phyloP scores from a whole-genome alignment of 2,329 filamentous ascomycete species.

The Venturia nashicola region DNA sequence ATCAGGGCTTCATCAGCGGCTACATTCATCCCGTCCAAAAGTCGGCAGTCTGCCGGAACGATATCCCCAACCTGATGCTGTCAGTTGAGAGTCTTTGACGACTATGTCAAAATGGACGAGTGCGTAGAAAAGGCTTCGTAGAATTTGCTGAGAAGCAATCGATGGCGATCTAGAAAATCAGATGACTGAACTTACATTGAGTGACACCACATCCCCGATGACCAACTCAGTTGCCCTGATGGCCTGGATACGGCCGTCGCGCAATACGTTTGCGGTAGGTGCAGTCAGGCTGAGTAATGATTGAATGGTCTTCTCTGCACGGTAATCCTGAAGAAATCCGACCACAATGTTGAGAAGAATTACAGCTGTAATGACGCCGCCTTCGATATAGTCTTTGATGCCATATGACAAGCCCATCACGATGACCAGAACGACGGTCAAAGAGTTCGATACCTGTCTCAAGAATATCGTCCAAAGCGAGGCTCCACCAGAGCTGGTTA shows the following conservation, averaged over 20 bases:
- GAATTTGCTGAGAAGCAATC: too few relatives aligned
- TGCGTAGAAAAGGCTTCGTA: too few relatives aligned
- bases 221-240: constrained; percentile 26
- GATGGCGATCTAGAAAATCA: too few relatives aligned
- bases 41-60: constrained; percentile 52
- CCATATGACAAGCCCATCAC: constrained; percentile 58
- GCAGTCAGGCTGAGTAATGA: constrained; percentile 28
- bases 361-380: constrained; percentile 49
- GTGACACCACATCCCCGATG: constrained; percentile 26
- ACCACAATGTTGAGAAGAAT: constrained; percentile 57
- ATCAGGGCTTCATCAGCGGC: constrained; percentile 65
- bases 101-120: too few relatives aligned
- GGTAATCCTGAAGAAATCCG: constrained; percentile 41
- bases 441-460: constrained; percentile 65
- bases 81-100: background rate
- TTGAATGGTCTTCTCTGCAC: constrained; percentile 29
- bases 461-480: constrained; percentile 65
- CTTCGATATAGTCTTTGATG: constrained; percentile 53
- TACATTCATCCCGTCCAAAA: constrained; percentile 56
- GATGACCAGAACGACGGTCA: constrained; percentile 60
- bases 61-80: constrained; percentile 39
- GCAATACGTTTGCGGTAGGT: constrained; percentile 25
- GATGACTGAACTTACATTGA: constrained; percentile 13
- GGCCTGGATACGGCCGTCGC: constrained; percentile 22
- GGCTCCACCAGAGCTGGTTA: constrained; percentile 58